A percentile compares a stretch with the other conserved stretches of the same genome.
Evolutionary conservation across 345 rosid species (phyloP).

Genomic region (Ceriops decandra): DNA sequence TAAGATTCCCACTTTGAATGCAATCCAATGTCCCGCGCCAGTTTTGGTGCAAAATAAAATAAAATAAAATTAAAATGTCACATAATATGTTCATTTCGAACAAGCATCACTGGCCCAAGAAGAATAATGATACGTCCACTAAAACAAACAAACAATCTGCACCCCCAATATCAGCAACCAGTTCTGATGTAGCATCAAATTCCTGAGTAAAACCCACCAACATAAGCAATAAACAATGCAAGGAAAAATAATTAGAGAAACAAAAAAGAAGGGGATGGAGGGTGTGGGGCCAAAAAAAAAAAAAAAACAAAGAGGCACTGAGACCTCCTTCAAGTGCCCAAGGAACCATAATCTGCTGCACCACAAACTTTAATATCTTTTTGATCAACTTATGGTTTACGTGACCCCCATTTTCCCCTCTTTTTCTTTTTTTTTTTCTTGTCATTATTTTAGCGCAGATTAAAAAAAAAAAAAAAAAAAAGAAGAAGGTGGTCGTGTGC

Average conservation of each 20-base stretch:
- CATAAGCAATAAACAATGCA: neutral
- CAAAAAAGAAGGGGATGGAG: neutral
- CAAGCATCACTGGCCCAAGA: constrained; percentile 11
- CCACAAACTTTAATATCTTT: constrained; percentile 6
- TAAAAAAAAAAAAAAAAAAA: too few relatives aligned
- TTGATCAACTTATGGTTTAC: constrained; percentile 20
- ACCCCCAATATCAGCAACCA: neutral
- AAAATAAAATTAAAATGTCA: constrained; percentile 14
- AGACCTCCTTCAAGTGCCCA: constrained; percentile 15
- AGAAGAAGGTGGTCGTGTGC: neutral
- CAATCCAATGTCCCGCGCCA: neutral
- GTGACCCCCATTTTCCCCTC: constrained; percentile 7
- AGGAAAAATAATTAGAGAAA: constrained; percentile 16
- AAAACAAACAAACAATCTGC: constrained; percentile 26
- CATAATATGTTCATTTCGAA: constrained; percentile 23
- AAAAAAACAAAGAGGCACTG: neutral
- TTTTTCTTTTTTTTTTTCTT: neutral
- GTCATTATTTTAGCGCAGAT: too few relatives aligned
- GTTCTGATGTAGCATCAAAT: neutral
- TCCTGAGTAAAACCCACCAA: neutral
- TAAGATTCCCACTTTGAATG: constrained; percentile 3
- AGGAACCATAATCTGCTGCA: constrained; percentile 20
- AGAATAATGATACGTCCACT: constrained; percentile 25
- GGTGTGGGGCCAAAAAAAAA: neutral
- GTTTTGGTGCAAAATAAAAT: neutral